phyloP scores from a whole-genome alignment of 345 rosid genomes.

The Noccaea bulbosa region DNA sequence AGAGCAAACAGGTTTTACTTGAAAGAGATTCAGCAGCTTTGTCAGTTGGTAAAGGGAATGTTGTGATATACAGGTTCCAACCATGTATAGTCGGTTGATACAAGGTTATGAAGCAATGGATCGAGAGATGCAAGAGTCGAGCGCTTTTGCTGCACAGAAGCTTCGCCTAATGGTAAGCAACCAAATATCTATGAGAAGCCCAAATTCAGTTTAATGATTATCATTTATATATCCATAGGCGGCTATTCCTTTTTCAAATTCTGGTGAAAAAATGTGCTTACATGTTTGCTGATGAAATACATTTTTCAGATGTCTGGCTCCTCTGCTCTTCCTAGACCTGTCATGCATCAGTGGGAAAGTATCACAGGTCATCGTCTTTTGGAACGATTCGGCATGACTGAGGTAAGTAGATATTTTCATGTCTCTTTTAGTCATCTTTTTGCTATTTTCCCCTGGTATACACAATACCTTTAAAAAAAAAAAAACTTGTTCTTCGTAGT shows the following conservation, averaged over 20 bases:
- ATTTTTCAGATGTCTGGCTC: constrained; percentile 88
- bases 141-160: constrained; percentile 74
- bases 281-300: constrained; percentile 18
- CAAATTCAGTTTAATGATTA: neutral
- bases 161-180: constrained; percentile 84
- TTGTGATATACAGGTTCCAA: constrained; percentile 72
- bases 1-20: constrained; percentile 6
- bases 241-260: constrained; percentile 14
- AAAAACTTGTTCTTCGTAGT: constrained; percentile 4
- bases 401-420: constrained; percentile 52
- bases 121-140: constrained; percentile 59
- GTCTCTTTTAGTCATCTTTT: constrained; percentile 18
- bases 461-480: constrained; percentile 21
- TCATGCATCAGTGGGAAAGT: constrained; percentile 93
- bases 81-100: constrained; percentile 91
- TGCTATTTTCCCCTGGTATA: neutral
- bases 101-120: constrained; percentile 98
- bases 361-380: constrained; percentile 94
- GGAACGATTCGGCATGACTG: constrained; percentile 99
- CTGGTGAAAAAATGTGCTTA: constrained; percentile 5
- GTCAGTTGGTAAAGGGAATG: constrained; percentile 16
- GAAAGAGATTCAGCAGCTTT: constrained; percentile 2
- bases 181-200: neutral
- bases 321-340: constrained; percentile 92
- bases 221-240: neutral